Base-by-base conservation (phyloP, 345 rosid species). In the Syzygium jambos region DNA sequence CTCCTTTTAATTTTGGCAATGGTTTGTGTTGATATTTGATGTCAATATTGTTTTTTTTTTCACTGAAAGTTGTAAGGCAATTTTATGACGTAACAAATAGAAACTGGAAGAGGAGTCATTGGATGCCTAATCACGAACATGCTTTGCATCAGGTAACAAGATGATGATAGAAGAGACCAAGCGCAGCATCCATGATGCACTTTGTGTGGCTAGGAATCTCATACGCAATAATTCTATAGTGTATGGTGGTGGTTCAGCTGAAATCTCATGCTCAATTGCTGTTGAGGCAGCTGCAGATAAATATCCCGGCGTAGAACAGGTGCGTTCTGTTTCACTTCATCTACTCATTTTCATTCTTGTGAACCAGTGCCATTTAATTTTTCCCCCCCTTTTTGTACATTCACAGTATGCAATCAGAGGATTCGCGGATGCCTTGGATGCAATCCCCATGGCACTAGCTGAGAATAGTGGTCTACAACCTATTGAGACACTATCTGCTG, bases 81-180 rank as follows among this genome's bases (percentile, higher is more conserved):
- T 73, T 34, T 34, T 22, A 73, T 73, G 80, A 73, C 7, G 80
- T 73, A 19, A 73, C 46, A 73, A 73, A 73, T 73, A 34, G 80
- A 73, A 73, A 34, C 49, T 73, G 80, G 80, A 73, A 73, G 80
- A 5, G 13, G 80, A 73, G 46, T 73, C 25, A 34, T 49, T 73
- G 5, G 22, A 34, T 73, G 80, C 80, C 49, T 73, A 34, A 73
- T 73, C 43, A 34, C 9, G 46, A 73, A 34, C 80, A 73, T 19
- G 80, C 25, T 73, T 73, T 9, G 80, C 52, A 34, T 89, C 89
- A 98, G 98, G 98, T 87, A 96, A 98, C 94, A 96, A 96, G 90
- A 96, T 98, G 98, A 95, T 98, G 92, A 94, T 98, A 78, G 99
- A 98, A 88, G 99, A 98, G 93, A 96, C 99, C 15, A 98, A 98